phyloP scores from a whole-genome alignment of 805 yeast species.

The Candida arabinofermentans region DNA sequence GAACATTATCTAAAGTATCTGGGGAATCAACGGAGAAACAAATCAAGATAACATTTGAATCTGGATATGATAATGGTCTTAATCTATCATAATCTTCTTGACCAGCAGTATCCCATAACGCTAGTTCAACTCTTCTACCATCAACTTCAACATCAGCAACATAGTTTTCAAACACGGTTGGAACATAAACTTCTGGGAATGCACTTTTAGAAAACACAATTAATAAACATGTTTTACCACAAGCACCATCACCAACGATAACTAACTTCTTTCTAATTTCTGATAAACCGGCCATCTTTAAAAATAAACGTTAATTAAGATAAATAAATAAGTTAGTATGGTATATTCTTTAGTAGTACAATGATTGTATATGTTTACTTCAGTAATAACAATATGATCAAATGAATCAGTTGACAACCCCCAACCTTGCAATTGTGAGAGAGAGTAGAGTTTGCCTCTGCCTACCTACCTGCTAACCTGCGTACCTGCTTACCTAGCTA shows the following conservation, averaged over 20 bases:
- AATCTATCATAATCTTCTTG: constrained; percentile 96
- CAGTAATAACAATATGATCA: too few species aligned
- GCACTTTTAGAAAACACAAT: constrained; percentile 84
- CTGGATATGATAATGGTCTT: constrained; percentile 89
- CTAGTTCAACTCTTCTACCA: constrained; percentile 89
- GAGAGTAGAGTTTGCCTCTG: too few species aligned
- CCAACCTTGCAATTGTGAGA: too few species aligned
- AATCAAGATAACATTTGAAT: constrained; percentile 84
- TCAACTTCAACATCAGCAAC: constrained; percentile 94
- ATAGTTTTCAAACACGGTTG: constrained; percentile 95
- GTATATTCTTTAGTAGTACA: not conserved
- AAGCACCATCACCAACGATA: constrained; percentile 96
- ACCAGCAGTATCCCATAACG: constrained; percentile 98
- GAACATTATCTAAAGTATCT: constrained; percentile 88
- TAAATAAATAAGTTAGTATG: constrained; percentile 3
- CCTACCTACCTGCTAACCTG: too few species aligned
- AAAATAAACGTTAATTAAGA: not conserved
- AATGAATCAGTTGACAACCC: too few species aligned
- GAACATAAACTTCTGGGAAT: constrained; percentile 92
- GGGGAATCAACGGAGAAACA: constrained; percentile 91
- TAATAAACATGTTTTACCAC: constrained; percentile 91
- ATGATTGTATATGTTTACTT: too few species aligned
- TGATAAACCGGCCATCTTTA: constrained; percentile 43
- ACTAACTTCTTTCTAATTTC: constrained; percentile 77
- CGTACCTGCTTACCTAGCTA: too few species aligned